A percentile compares a stretch with the other conserved stretches of the same genome.
Conservation (phyloP, 345 rosid species). For the Cardamine chenopodiifolia region DNA sequence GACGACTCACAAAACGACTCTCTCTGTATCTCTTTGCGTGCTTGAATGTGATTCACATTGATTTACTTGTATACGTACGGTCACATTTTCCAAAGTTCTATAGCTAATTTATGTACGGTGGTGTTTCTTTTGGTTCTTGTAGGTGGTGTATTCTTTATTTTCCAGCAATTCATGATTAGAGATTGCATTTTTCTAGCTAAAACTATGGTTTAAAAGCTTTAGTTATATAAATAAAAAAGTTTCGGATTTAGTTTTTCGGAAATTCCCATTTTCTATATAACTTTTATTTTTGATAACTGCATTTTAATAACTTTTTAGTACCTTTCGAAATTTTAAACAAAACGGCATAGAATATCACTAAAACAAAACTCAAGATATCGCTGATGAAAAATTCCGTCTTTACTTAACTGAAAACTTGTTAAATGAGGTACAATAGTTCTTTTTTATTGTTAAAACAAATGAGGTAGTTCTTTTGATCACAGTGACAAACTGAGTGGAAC, state of each 20-base stretch:
- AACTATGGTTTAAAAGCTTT: too few species aligned
- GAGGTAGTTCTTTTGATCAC: not conserved
- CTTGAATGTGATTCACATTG: conserved; percentile 44
- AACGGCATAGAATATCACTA: not conserved
- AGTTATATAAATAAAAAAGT: not conserved
- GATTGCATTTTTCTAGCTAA: too few species aligned
- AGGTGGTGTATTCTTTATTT: not conserved
- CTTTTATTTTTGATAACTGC: not conserved
- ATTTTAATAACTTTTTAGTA: not conserved
- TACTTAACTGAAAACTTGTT: not conserved
- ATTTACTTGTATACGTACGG: conserved; percentile 23
- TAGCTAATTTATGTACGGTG: not conserved
- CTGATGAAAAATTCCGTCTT: not conserved
- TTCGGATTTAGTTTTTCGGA: not conserved
- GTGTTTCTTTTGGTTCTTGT: not conserved
- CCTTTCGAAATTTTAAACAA: not conserved
- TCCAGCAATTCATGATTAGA: not conserved
- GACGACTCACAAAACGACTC: conserved; percentile 5
- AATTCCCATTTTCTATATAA: not conserved
- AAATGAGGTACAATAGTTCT: too few species aligned
- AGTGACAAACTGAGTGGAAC: too few species aligned
- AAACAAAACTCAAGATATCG: not conserved
- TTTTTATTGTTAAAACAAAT: too few species aligned
- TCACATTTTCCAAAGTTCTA: conserved; percentile 14
- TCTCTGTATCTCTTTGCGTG: not conserved